These are phyloP conservation scores for Apiospora kogelbergensis DNA, from an alignment of 2,329 filamentous ascomycete species.

Conservation along the genomic window DNA sequence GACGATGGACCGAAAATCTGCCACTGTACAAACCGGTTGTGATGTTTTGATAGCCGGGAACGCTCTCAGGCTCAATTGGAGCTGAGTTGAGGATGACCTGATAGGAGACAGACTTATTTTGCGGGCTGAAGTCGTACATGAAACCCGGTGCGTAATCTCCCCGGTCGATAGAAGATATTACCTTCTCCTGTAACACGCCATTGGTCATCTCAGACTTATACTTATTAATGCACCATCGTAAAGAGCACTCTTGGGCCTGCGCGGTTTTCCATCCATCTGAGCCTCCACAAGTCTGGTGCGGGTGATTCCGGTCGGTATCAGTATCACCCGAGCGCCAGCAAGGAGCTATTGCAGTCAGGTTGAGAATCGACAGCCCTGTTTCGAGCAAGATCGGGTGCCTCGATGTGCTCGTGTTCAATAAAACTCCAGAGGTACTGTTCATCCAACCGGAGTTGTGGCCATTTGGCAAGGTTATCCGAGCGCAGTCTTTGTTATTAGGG, in stretches of 20 bases:
- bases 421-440: background rate
- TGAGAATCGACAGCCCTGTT: background rate
- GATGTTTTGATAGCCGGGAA: background rate
- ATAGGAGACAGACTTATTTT: background rate
- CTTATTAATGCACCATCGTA: background rate
- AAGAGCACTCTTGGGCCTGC: background rate
- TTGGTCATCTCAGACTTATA: background rate
- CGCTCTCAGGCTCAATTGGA: rapidly evolving
- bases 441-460: background rate
- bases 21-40: background rate
- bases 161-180: background rate
- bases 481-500: background rate
- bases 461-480: background rate
- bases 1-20: background rate
- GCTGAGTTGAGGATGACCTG: rapidly evolving
- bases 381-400: background rate
- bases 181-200: background rate
- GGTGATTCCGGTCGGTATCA: too few species aligned
- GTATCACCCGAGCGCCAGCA: background rate
- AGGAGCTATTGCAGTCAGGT: background rate
- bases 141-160: background rate
- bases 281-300: background rate
- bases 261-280: background rate
- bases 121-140: background rate
- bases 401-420: background rate